Evolutionary conservation across 306 rosid species (phyloP).

Genomic region (Abrus precatorius): DNA sequence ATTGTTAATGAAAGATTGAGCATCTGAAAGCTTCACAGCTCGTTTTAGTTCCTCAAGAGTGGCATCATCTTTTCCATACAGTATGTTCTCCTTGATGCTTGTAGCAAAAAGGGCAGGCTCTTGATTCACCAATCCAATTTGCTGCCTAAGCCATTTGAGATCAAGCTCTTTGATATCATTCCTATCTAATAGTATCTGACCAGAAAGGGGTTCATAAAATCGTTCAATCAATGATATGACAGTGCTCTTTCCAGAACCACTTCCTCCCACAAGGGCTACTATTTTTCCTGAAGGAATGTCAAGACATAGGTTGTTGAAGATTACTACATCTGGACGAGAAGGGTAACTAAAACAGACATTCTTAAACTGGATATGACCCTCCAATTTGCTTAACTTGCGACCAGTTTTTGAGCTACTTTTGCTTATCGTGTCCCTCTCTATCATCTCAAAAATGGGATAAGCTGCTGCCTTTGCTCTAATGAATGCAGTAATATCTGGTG

Average conservation of each 20-base stretch:
- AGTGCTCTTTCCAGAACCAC: slow-evolving; percentile 98
- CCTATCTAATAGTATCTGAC: slow-evolving; percentile 75
- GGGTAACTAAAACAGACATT: slow-evolving; percentile 87
- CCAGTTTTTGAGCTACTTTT: slow-evolving; percentile 67
- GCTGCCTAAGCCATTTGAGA: slow-evolving; percentile 89
- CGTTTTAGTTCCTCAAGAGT: slow-evolving; percentile 80
- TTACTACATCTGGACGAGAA: slow-evolving; percentile 75
- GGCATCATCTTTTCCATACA: slow-evolving; percentile 92
- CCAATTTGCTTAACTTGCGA: slow-evolving; percentile 64
- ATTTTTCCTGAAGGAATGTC: slow-evolving; percentile 91
- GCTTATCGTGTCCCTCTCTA: slow-evolving; percentile 82
- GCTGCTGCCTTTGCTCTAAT: slow-evolving; percentile 94
- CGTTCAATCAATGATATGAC: slow-evolving; percentile 88
- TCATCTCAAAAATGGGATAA: slow-evolving; percentile 93
- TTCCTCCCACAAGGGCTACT: slow-evolving; percentile 93
- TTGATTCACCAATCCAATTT: slow-evolving; percentile 92
- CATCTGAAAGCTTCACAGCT: slow-evolving; percentile 91
- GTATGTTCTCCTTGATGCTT: slow-evolving; percentile 86
- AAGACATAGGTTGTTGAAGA: slow-evolving; percentile 75
- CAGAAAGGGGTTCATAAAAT: slow-evolving; percentile 90
- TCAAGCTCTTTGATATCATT: slow-evolving; percentile 70
- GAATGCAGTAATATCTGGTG: slow-evolving; percentile 90
- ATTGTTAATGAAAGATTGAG: slow-evolving; percentile 83
- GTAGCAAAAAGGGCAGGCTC: slow-evolving; percentile 98
- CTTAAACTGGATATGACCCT: slow-evolving; percentile 84